Base-by-base conservation (phyloP, 176 grass and related monocot species). In the Hyparrhenia diplandra region DNA sequence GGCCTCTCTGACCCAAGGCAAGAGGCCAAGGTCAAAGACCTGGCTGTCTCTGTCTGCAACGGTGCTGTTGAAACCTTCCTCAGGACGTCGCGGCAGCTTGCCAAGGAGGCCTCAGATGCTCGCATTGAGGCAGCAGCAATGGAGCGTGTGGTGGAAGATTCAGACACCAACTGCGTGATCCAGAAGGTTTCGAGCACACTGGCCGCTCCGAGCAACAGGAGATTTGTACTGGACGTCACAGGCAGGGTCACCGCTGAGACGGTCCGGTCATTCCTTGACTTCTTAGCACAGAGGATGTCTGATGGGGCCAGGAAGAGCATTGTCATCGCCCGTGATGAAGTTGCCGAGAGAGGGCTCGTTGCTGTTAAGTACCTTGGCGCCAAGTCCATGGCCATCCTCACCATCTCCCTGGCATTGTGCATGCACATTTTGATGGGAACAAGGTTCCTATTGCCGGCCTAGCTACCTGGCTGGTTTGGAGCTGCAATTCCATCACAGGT, bases 21-120 rank as follows among this genome's bases (percentile, higher is more conserved):
- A 13, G 92, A 94, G 77, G 89, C 76, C 25, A 87, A 85, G 87
- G 64, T 94, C 83, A 97, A 94, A 90, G 90, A 94, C 59, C n/a
- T 97, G 23, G 76, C 88, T 4, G 90, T 97, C 4, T 90, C 95
- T 11, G 74, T 94, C 41, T 87, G 95, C 80, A 97, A 97, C n/a
- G 95, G 95, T 17, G 95, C 89, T 8, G 86, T 97, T 1, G 90
- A 90, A 59, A 94, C 95, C 1, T 91, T 94, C 55, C 78, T 97
- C 41, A 90, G 87, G 80, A 94, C 92, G 10, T 94, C 83, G 30
- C 88, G 87, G 45, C 81, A 88, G 68, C 85, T 83, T n/a, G 59
- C 88, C 23, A 84, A 73, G 57, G 83, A 87, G 54, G 82, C 55
- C 16, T 65, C 79, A 0, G 11, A 45, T 73, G 24, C 61, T 64